Evolutionary conservation across 2,329 filamentous ascomycete genomes (phyloP), one percentile per base, ranked within the genome.

Genomic region (Cercospora sesami): DNA sequence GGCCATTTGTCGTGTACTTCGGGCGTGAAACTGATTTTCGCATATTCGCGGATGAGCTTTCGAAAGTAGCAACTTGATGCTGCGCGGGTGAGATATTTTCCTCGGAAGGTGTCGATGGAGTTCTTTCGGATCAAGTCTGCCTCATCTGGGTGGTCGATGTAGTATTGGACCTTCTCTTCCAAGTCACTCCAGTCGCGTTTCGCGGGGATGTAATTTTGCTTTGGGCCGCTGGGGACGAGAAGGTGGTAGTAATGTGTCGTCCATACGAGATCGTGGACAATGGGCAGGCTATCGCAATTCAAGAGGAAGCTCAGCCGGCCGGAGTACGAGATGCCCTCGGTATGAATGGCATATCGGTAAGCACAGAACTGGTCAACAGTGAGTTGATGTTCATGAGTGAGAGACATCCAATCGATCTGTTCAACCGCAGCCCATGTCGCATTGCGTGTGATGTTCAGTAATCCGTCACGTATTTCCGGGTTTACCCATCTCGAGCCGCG

Each of bases 391-490:
- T 65, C 63, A 9, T 60, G 36, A 2, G 53, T 55, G 9, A 26
- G 31, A 7, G 57, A 59, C n/a, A 62, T 31, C 67, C 68, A 72
- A 58, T 74, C 60, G 12, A 73, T 61, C 26, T 66, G 72, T 16
- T 73, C 68, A 1, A 81, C 76, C 64, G 80, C 77, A 3, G 76
- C 75, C 79, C 80, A 81, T 1, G 69, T 28, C 63, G 78, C 78
- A 2, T 71, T 77, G 1, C 70, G 60, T 1, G 76, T 75, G 1
- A 63, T 65, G 10, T 74, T 68, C 0, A 80, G 16, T 12, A 81
- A 69, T 12, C 72, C 69, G 8, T 76, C 65, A 4, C 77, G 72
- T 3, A 78, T 68, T 12, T 62, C 65, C 2, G 65, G 53, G 23
- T 73, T 73, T 16, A 75, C 64, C 48, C 72, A 70, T 21, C 72